phyloP scores from a whole-genome alignment of 768 basidiomycete species.

The Rubroboletus pulcherrimus region DNA sequence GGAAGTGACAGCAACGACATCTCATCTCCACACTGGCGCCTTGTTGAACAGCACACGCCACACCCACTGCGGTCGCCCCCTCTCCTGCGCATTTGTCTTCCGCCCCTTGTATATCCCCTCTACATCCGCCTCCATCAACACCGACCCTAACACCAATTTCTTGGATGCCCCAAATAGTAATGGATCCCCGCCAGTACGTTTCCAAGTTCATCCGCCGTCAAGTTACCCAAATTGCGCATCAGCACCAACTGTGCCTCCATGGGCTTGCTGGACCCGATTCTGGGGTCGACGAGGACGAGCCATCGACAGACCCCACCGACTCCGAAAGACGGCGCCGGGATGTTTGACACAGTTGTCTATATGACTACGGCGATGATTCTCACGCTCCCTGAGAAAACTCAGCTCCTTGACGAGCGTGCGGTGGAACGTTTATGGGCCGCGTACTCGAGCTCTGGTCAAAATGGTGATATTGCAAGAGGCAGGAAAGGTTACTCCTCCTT shows the following conservation, averaged over 20 bases:
- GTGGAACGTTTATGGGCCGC: too few species aligned
- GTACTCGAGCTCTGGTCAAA: too few species aligned
- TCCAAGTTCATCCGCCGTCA: slow-evolving; percentile 42
- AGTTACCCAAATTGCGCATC: slow-evolving; percentile 46
- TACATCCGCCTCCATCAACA: slow-evolving; percentile 48
- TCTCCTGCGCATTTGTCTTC: slow-evolving; percentile 58
- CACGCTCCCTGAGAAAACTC: too few species aligned
- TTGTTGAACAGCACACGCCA: slow-evolving; percentile 73
- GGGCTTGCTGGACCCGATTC: slow-evolving; percentile 88
- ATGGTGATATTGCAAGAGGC: too few species aligned
- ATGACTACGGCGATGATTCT: too few species aligned
- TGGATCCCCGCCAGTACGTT: slow-evolving; percentile 59
- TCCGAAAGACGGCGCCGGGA: too few species aligned
- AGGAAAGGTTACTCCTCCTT: too few species aligned
- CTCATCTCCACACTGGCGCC: slow-evolving; percentile 67
- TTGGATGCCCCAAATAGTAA: slow-evolving; percentile 75
- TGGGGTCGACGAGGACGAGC: slow-evolving; percentile 89
- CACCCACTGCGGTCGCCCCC: slow-evolving; percentile 79
- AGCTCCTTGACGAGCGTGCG: too few species aligned
- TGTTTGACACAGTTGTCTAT: too few species aligned
- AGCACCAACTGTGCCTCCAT: slow-evolving; percentile 67
- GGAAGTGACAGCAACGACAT: slow-evolving; percentile 66
- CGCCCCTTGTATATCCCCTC: slow-evolving; percentile 41
- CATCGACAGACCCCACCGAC: slow-evolving; percentile 81
- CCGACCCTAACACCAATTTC: slow-evolving; percentile 78